A percentile compares a stretch with the other conserved stretches of the same genome.
Evolutionary conservation across 73 alveolate genomes (phyloP).

Genomic region (Symbiodinium pilosum): DNA sequence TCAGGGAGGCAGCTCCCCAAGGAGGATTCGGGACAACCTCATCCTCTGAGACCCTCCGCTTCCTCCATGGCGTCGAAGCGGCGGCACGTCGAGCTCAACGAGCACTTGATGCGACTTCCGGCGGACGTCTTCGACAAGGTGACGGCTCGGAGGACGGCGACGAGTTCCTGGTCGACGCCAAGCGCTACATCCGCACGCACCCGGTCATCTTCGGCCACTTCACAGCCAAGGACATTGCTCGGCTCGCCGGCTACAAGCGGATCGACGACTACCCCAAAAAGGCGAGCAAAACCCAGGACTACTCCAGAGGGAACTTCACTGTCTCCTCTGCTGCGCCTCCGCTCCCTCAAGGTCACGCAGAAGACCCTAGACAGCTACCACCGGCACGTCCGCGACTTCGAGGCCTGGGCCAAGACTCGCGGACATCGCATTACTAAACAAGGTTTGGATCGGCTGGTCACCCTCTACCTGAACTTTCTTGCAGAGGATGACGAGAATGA

Average conservation of each 20-base stretch:
- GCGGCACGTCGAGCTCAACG: neutral
- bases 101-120: neutral
- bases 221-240: neutral
- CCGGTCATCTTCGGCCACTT: slow-evolving; percentile 13
- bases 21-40: neutral
- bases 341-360: neutral
- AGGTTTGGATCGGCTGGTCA: neutral
- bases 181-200: neutral
- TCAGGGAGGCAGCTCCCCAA: neutral
- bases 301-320: neutral
- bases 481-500: neutral
- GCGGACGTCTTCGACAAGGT: neutral
- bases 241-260: neutral
- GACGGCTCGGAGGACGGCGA: neutral
- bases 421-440: neutral
- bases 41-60: too few relatives aligned
- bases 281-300: too few relatives aligned
- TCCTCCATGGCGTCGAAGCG: neutral
- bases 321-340: neutral
- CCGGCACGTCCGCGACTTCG: neutral
- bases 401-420: neutral
- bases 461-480: neutral
- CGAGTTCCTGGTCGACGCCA: neutral
- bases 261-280: too few relatives aligned
- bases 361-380: neutral